Evolutionary conservation across 306 rosid genomes (phyloP), one percentile per base, ranked within the genome.

Genomic region (Quercus dentata): DNA sequence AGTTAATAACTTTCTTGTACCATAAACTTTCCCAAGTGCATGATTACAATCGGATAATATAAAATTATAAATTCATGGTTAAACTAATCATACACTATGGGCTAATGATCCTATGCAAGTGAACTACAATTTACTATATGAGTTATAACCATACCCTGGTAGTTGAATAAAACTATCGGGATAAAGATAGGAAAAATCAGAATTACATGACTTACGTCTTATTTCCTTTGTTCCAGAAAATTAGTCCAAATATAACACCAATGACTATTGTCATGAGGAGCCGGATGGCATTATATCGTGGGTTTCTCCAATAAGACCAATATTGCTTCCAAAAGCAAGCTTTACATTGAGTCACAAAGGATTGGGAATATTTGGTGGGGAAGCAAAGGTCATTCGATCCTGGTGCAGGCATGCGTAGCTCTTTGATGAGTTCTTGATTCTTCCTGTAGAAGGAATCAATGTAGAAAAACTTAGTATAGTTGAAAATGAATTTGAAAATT

Each of bases 251-350:
- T 49, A 86, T 17, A 35, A 79, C 57, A 15, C 88, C 91, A 10
- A 86, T 70, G 21, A 21, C 8, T 52, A 58, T 17, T 31, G 89
- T 46, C 74, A 79, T 4, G 84, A 85, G 63, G 78, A 81, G 61
- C 20, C 86, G 86, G 35, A 81, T 61, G 65, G 63, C 31, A 68
- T 88, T 81, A 52, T 86, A 88, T 10, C 62, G 78, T 5, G 91
- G 86, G 61, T 88, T 88, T 80, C 86, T 86, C 91, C 91, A 88
- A 62, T 88, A 88, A 70, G 91, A 88, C 73, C 75, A 74, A 1
- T 74, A 70, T 5, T 83, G 86, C 78, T 88, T 88, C 85, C 83
- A 84, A 63, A 88, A 83, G 81, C 91, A 88, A 46, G 80, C 89
- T 73, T 31, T 71, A 57, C 76, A 81, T 69, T 88, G 89, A 71